Percentiles rank a stretch among this genome's conserved stretches.
phyloP scores from a whole-genome alignment of 495 filamentous ascomycete genomes.

The Daldinia caldariorum region DNA sequence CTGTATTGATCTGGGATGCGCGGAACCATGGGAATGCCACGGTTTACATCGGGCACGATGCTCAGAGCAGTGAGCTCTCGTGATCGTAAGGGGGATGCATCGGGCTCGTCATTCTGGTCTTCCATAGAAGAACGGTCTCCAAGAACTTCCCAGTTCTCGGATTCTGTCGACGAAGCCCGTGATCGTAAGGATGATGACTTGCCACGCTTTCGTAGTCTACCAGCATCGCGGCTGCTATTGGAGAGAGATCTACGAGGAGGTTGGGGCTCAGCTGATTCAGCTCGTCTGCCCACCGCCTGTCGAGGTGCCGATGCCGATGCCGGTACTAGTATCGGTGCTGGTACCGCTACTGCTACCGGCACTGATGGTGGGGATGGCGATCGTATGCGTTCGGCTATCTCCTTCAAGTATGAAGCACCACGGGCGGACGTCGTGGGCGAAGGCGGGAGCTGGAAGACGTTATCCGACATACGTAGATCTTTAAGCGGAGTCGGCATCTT shows the following conservation, averaged over 20 bases:
- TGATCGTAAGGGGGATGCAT: conserved; percentile 4
- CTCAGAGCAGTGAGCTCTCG: conserved; percentile 39
- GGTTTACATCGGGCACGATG: conserved; percentile 50
- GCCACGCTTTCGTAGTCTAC: conserved; percentile 34
- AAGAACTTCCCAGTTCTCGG: conserved; percentile 12
- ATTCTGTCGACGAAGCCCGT: conserved; percentile 1
- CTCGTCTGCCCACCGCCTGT: conserved; percentile 6
- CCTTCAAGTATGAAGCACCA: conserved; percentile 34
- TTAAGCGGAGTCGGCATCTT: conserved; percentile 37
- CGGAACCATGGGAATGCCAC: conserved; percentile 54
- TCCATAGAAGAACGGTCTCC: conserved; percentile 6
- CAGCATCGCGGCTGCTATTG: conserved; percentile 22
- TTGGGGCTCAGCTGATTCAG: conserved; percentile 5
- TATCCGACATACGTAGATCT: conserved; percentile 33
- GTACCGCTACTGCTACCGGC: not conserved
- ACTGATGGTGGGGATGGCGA: conserved; percentile 35
- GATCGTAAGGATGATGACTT: conserved; percentile 34
- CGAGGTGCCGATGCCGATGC: not conserved
- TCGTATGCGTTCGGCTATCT: conserved; percentile 37
- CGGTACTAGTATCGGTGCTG: not conserved
- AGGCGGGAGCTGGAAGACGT: conserved; percentile 30
- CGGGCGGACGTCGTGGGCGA: conserved; percentile 34
- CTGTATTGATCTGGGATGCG: conserved; percentile 45
- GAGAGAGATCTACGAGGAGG: conserved; percentile 23
- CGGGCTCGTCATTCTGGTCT: conserved; percentile 9